Base-by-base conservation (phyloP, 306 rosid genomes). In the Citrullus mucosospermus region DNA sequence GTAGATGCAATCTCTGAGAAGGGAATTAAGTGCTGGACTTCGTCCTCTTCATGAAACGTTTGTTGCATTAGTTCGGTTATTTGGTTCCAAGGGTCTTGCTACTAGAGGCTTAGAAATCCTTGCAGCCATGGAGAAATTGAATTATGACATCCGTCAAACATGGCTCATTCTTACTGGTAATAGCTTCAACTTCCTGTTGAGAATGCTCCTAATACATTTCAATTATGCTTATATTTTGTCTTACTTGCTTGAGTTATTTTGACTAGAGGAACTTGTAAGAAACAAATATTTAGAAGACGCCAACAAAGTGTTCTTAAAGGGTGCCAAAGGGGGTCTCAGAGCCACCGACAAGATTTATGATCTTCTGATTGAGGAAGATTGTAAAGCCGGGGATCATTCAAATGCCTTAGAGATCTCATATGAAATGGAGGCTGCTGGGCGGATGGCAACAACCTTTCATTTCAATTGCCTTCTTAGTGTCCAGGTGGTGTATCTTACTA, bases 371-470 rank as follows among this genome's bases (percentile, higher is more conserved):
- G 88, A 78, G 72, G 93, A 93, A 81, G 96, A 91, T 22, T 93
- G 98, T 82, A 91, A 89, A 82, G 91, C 13, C 0, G 98, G 96
- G 76, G 98, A 93, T 78, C 98, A 93, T 83, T 88, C 96, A 59
- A 93, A 93, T 88, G 98, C 98, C 15, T 83, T 93, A 50, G 98
- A 93, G 10, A 87, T 91, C 81, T 79, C 95, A 9, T 89, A 94
- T 55, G 97, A 94, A 84, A 94, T 94, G 98, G 98, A 94, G 85
- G 93, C 96, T 4, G 96, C 97, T 20, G 98, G 98, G 65, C 84
- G 97, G 82, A 94, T 92, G 96, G 98, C 98, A 54, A 90, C 98
- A 9, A 94, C 98, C 14, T 92, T 89, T 78, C 98, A 94, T 82
- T 94, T 88, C 86, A 94, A 94, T 86, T 90, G 95, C 82, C 85